Base-by-base conservation (phyloP, 192 early-diverging fungal species). In the Phycomyces blakesleeanus region DNA sequence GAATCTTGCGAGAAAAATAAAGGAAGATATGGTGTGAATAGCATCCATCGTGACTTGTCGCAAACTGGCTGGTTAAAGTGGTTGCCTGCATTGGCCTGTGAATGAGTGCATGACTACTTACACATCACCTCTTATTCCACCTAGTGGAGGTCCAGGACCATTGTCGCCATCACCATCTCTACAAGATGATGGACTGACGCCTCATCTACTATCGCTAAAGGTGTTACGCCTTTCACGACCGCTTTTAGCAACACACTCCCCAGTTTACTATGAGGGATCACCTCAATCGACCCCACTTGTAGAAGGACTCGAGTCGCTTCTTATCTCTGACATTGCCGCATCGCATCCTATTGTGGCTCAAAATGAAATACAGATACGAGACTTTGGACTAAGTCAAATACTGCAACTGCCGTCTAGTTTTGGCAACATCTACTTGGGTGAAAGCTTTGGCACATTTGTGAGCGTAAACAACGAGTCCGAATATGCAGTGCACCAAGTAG, bases 401-500 rank as follows among this genome's bases (percentile, higher is more conserved):
- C 77, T 95, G 51, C 74, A 83, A n/a, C 80, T 96, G 60, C 94
- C 94, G 16, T 73, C 87, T 6, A 77, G 90, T 12, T 95, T 97
- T 76, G 95, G 95, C 8, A 90, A 90, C 47, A 96, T 98, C 37
- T 97, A 95, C 67, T 81, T 98, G 20, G 96, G 96, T 8, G 96
- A 97, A 75, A 94, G 90, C 0, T 97, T 98, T 67, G 76, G 78
- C 12, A 85, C 87, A 15, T 91, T 94, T 66, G 69, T 98, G 40
- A 92, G 90, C 65, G 76, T 96, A 66, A 93, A 91, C 77, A 98
- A 96, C 72, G 95, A 97, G 55, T 80, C 80, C 14, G 39, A 59
- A 2, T 68, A 81, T 16, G 66, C 84, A 11, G 90, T 91, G 21
- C 80, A 87, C 50, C 85, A 93, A 24, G 86, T 95, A 15, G 73